Evolutionary conservation across 306 rosid genomes (phyloP).

Genomic region (Cucumis sativus): DNA sequence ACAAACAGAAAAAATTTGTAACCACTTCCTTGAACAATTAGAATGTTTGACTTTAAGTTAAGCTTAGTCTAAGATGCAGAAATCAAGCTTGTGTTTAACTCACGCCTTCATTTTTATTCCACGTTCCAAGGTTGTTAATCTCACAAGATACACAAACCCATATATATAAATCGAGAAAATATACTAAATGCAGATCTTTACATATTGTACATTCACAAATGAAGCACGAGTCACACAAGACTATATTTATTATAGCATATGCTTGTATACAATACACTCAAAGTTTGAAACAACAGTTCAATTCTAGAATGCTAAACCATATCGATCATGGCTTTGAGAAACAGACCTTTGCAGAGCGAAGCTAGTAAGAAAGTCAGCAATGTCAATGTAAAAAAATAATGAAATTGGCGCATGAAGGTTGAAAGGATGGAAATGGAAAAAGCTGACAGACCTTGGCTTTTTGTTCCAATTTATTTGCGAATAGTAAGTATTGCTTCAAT

Average conservation of each 20-base stretch:
- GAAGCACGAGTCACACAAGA: background rate
- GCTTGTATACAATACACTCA: background rate
- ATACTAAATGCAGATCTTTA: background rate
- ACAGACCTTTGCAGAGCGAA: background rate
- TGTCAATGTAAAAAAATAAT: background rate
- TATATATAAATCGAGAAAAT: background rate
- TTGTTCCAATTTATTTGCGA: constrained; percentile 35
- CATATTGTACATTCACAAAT: background rate
- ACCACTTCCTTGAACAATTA: background rate
- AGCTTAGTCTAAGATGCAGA: background rate
- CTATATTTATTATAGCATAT: background rate
- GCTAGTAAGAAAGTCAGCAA: background rate
- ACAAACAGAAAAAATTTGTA: too few relatives aligned
- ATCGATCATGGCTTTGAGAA: background rate
- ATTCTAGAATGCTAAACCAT: background rate
- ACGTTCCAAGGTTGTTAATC: background rate
- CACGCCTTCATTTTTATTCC: background rate
- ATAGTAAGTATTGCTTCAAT: constrained; percentile 69
- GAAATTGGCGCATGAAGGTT: background rate
- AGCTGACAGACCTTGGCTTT: constrained; percentile 61
- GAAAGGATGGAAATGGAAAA: background rate
- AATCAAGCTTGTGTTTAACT: background rate
- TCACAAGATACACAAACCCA: background rate
- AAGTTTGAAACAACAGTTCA: background rate
- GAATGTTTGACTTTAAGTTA: background rate